phyloP scores from a whole-genome alignment of 106 monocot genomes.

The Triglochin maritima region DNA sequence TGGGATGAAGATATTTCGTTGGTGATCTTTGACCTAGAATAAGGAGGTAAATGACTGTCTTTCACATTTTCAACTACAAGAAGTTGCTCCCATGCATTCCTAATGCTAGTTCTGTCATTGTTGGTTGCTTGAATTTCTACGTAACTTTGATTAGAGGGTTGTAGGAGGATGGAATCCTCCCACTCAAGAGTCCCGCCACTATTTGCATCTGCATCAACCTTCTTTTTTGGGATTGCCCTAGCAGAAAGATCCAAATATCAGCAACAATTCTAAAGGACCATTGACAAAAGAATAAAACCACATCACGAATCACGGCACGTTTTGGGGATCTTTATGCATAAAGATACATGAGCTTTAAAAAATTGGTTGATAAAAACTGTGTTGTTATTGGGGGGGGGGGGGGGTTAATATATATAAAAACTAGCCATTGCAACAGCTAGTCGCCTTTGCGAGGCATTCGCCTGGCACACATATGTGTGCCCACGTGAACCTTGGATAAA shows the following conservation, averaged over 20 bases:
- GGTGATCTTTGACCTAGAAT: constrained; percentile 11
- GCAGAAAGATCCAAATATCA: constrained; percentile 2
- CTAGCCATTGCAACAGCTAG: no score
- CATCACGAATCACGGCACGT: no score
- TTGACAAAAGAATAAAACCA: no score
- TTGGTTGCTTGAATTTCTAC: constrained; percentile 10
- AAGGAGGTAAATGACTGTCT: constrained; percentile 11
- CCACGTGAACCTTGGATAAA: no score
- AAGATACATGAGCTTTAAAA: no score
- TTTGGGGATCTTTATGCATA: no score
- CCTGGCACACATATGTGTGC: no score
- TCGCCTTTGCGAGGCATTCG: no score
- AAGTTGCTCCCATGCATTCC: constrained; percentile 66
- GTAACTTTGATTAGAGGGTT: constrained; percentile 11
- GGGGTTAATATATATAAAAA: no score
- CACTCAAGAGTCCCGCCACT: neutral
- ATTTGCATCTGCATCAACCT: constrained; percentile 6
- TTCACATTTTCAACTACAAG: constrained; percentile 39
- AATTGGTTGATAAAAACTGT: no score
- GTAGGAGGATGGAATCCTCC: constrained; percentile 14
- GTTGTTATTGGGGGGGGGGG: no score
- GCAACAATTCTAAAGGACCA: no score
- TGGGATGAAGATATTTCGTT: constrained; percentile 3
- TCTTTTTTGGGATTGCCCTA: constrained; percentile 30
- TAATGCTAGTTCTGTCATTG: constrained; percentile 19